These are phyloP conservation scores for Brassica incana DNA, from an alignment of 345 rosid species.

Conservation along the genomic window DNA sequence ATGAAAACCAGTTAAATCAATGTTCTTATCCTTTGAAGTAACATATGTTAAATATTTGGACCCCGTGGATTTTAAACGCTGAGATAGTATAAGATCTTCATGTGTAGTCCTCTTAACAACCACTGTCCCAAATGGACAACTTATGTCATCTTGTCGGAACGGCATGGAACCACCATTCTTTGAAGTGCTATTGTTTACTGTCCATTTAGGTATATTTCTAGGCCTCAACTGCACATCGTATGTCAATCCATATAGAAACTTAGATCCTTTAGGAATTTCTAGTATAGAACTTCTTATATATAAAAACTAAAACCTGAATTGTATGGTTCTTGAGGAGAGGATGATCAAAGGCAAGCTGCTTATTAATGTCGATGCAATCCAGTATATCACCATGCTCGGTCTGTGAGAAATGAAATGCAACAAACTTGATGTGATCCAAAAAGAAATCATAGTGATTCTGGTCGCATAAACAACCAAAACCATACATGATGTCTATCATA, in stretches of 20 bases:
- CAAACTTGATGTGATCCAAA: not conserved
- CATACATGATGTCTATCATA: not conserved
- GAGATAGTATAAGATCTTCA: conserved; percentile 17
- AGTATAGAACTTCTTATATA: not conserved
- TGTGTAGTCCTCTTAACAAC: conserved; percentile 13
- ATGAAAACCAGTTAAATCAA: conserved; percentile 19
- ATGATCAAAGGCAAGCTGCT: conserved; percentile 39
- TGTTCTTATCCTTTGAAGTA: not conserved
- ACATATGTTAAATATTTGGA: not conserved
- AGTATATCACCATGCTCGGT: conserved; percentile 39
- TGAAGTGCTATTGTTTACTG: conserved; percentile 3
- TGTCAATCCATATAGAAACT: not conserved
- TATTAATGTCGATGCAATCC: conserved; percentile 39
- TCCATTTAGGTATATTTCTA: conserved; percentile 12
- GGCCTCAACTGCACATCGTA: conserved; percentile 15
- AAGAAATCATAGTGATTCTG: not conserved
- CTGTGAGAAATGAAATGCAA: conserved; percentile 4
- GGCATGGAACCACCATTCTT: not conserved
- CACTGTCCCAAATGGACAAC: conserved; percentile 26
- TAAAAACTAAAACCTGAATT: conserved; percentile 26
- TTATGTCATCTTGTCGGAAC: not conserved
- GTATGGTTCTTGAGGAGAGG: conserved; percentile 26
- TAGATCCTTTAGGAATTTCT: not conserved
- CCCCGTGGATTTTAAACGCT: conserved; percentile 4
- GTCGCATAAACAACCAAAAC: not conserved